Evolutionary conservation across 805 yeast species (phyloP).

Genomic region (Isabelozyma gotoi): DNA sequence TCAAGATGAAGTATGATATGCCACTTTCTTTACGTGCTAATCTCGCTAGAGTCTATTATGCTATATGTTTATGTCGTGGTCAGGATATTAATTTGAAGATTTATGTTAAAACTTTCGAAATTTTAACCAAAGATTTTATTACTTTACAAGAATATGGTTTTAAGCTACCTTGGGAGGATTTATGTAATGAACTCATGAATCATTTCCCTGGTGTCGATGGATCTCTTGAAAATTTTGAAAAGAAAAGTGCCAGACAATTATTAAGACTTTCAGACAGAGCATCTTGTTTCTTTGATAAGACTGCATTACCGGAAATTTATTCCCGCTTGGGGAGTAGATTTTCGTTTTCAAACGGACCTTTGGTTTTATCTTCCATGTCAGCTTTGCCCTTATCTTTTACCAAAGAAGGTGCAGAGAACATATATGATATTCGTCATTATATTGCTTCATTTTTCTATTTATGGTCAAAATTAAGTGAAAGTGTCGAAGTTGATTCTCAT

Average conservation of each 20-base stretch:
- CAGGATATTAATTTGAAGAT: slow-evolving; percentile 61
- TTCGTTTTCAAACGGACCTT: slow-evolving; percentile 52
- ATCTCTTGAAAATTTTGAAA: slow-evolving; percentile 47
- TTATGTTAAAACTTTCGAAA: slow-evolving; percentile 61
- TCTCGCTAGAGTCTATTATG: slow-evolving; percentile 68
- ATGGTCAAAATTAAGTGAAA: slow-evolving; percentile 59
- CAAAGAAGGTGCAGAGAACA: slow-evolving; percentile 20
- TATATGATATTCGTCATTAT: slow-evolving; percentile 50
- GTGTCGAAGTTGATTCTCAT: slow-evolving; percentile 58
- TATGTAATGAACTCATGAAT: slow-evolving; percentile 34
- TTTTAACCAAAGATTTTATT: slow-evolving; percentile 50
- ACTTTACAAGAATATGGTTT: slow-evolving; percentile 43
- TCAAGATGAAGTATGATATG: slow-evolving; percentile 74
- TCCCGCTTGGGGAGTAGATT: slow-evolving; percentile 50
- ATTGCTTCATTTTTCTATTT: slow-evolving; percentile 68
- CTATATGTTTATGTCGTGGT: slow-evolving; percentile 69
- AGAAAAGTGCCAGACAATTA: slow-evolving; percentile 47
- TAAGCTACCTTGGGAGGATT: slow-evolving; percentile 49
- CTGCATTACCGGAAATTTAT: slow-evolving; percentile 50
- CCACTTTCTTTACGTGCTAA: slow-evolving; percentile 64
- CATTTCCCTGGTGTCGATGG: slow-evolving; percentile 40
- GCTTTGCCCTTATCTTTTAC: slow-evolving; percentile 50
- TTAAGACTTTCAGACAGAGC: slow-evolving; percentile 54
- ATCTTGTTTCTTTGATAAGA: slow-evolving; percentile 51
- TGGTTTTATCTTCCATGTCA: slow-evolving; percentile 53